These are phyloP conservation scores for Pisolithus orientalis DNA, from an alignment of 768 basidiomycete genomes.

Conservation along the genomic window DNA sequence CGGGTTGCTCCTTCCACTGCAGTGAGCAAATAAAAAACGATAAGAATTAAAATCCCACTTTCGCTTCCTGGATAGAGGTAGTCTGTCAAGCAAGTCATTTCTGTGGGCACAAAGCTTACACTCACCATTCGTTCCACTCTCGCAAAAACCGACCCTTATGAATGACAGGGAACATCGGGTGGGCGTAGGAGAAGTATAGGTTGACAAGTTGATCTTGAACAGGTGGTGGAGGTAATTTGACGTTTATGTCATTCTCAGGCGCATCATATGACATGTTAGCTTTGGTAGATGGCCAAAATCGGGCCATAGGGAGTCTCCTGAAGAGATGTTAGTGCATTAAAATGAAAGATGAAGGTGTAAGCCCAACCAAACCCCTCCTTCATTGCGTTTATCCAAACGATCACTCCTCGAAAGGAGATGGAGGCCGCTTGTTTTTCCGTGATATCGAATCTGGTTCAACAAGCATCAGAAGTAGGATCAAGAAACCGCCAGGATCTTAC, in stretches of 20 bases:
- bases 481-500: conserved; percentile 27
- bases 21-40: neutral
- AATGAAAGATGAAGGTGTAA: conserved; percentile 9
- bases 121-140: conserved; percentile 53
- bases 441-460: conserved; percentile 67
- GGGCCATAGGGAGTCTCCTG: conserved; percentile 70
- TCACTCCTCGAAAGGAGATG: conserved; percentile 64
- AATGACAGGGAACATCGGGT: conserved; percentile 79
- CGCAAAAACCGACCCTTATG: conserved; percentile 64
- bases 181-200: conserved; percentile 78
- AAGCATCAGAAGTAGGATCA: neutral
- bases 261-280: conserved; percentile 32
- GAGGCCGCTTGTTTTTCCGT: conserved; percentile 71
- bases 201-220: conserved; percentile 65
- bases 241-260: conserved; percentile 38
- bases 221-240: conserved; percentile 52
- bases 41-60: conserved; percentile 6
- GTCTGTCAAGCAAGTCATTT: conserved; percentile 2
- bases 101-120: neutral
- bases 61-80: conserved; percentile 17
- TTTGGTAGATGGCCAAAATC: conserved; percentile 63
- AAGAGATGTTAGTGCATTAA: conserved; percentile 10
- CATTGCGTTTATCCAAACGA: conserved; percentile 60
- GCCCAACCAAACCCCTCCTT: conserved; percentile 61
- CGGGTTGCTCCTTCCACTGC: conserved; percentile 29